Conservation (phyloP, 345 rosid genomes). For the Physaria fendleri region DNA sequence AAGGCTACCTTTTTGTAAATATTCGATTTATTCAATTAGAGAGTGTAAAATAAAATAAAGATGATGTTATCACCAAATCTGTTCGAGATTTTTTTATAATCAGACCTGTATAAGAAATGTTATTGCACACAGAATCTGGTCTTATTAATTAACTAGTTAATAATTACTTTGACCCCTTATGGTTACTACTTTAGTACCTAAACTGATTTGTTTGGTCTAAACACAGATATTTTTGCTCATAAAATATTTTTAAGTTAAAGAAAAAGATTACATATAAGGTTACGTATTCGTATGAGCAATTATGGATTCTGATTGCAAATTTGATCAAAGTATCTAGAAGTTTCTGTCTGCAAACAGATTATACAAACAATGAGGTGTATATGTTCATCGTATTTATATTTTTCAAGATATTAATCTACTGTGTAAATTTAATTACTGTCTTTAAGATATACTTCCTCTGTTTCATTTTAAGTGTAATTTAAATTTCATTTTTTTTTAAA, state of each 20-base stretch:
- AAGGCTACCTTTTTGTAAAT: not conserved
- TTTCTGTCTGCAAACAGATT: too few species aligned
- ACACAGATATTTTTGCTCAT: conserved; percentile 12
- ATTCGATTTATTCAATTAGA: not conserved
- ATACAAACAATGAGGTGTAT: too few species aligned
- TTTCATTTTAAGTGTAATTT: too few species aligned
- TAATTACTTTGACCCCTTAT: conserved; percentile 1
- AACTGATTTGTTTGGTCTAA: conserved; percentile 9
- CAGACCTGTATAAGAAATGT: not conserved
- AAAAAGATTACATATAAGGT: not conserved
- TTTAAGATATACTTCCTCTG: too few species aligned
- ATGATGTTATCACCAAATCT: not conserved
- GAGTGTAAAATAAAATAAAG: not conserved
- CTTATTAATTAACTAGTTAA: not conserved
- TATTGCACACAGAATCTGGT: not conserved
- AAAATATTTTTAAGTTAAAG: not conserved
- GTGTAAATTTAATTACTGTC: too few species aligned
- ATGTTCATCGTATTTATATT: too few species aligned
- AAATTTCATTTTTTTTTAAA: too few species aligned
- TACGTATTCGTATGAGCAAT: not conserved
- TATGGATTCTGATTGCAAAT: not conserved
- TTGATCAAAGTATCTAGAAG: not conserved
- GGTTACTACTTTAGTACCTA: not conserved
- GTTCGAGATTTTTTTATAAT: not conserved
- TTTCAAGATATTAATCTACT: too few species aligned